Base-by-base conservation (phyloP, 306 rosid genomes). In the Morella rubra region DNA sequence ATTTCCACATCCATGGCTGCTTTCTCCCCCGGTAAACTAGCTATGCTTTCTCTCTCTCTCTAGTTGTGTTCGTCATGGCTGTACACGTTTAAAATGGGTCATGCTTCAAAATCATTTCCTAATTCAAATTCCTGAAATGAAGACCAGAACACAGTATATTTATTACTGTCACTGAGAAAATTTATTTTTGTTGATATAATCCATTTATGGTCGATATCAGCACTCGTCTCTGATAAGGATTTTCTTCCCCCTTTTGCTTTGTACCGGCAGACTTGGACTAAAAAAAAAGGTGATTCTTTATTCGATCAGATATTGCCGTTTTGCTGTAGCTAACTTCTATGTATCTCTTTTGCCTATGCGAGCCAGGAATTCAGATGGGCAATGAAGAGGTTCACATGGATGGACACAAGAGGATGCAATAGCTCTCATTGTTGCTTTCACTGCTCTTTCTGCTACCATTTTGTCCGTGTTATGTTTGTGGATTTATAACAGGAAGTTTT, bases 11-110 rank as follows among this genome's bases (percentile, higher is more conserved):
- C 97, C 65, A 84, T 86, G 85, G 71, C 88, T 78, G 83, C 91
- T 79, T 76, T 81, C 44, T 81, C 98, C 61, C 92, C 99, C 62
- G 96, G 96, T 88, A 50, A 49, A 60, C 73, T 46, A 54, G 50
- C 37, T 32, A 32, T 32, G 37, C 37, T 32, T 0, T 32, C 37
- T 32, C 37, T 32, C 37, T 32, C 37, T 32, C 37, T 32, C 37
- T 49, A 18, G 40, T 12, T 27, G 49, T 46, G 41, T 9, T 27
- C 50, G 46, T 40, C 15, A 69, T 75, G 51, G 73, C 65, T 73
- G 52, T 64, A 3, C 82, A 53, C 81, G 75, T 72, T 77, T 46
- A 27, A 61, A 40, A 50, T 77, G 64, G 49, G 77, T 80, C 73
- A 42, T 40, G 75, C 49, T 8, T 41, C 73, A 56, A 78, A 32